Evolutionary conservation across 768 basidiomycete genomes (phyloP).

Genomic region (Mycena alexandri): DNA sequence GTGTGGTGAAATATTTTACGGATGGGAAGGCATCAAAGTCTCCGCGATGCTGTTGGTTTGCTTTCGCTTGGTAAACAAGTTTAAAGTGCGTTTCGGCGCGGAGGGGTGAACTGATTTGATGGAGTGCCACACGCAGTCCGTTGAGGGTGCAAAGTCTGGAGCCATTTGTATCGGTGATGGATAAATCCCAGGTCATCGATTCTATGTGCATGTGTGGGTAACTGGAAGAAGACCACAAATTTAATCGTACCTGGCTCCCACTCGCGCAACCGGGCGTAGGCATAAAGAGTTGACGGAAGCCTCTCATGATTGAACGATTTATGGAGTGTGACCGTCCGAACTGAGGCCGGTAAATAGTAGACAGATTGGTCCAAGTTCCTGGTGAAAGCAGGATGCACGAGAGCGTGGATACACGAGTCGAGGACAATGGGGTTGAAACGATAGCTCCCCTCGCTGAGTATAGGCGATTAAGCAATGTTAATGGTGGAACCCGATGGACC

Average conservation of each 20-base stretch:
- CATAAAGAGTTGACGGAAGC: background rate
- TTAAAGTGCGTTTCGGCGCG: background rate
- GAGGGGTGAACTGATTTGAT: background rate
- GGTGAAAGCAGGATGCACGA: slow-evolving; percentile 47
- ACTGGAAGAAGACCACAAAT: background rate
- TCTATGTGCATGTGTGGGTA: background rate
- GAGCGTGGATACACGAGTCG: slow-evolving; percentile 51
- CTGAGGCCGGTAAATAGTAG: slow-evolving; percentile 50
- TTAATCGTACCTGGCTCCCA: slow-evolving; percentile 1
- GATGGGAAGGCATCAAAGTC: too few relatives aligned
- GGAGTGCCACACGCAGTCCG: background rate
- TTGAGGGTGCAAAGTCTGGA: background rate
- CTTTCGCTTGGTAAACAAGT: background rate
- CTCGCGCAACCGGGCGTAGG: background rate
- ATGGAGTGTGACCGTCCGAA: slow-evolving; percentile 37
- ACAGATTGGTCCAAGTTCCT: slow-evolving; percentile 43
- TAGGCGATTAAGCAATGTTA: too few relatives aligned
- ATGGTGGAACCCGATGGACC: too few relatives aligned
- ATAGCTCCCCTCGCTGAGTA: too few relatives aligned
- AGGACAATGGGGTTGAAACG: slow-evolving; percentile 47
- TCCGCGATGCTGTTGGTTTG: background rate
- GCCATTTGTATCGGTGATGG: slow-evolving; percentile 21
- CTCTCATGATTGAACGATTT: background rate
- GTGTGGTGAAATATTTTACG: too few relatives aligned
- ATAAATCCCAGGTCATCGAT: slow-evolving; percentile 44